Evolutionary conservation across 768 basidiomycete species (phyloP), one percentile per base, ranked within the genome.

Genomic region (Psilocybe tampanensis): DNA sequence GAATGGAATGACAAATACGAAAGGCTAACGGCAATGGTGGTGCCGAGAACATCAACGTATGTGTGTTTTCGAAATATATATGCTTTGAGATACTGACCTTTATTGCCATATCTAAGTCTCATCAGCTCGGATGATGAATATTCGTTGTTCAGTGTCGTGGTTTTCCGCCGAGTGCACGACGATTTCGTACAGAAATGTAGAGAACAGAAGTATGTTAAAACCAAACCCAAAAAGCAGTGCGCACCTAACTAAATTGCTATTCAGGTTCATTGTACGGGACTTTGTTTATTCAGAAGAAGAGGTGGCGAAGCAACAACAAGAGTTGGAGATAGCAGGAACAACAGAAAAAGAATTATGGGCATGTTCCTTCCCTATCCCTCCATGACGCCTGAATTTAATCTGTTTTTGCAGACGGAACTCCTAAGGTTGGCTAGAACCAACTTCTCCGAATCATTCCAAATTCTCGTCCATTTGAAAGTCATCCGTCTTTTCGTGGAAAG

Each of bases 321-420:
- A 96, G 49, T 75, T 97, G 12, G 84, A 86, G 29, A 78, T 78
- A n/a, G 86, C 94, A 2, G 87, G 88, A 61, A 80, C 82, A 7
- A 92, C 94, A 24, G 97, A 98, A 80, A 94, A 92, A 73, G 96
- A 99, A 67, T 86, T 97, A 47, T 98, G 97, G 97, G 95, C 96
- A 67, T 62, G 86, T 72, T 36, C 11, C 24, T 43, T 34, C 24
- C 24, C 23, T 43, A n/a, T 17, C 9, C 19, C 22, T 15, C 2
- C 22, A 24, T 34, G 17, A 19, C 17, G 15, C 54, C 21, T 55
- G 36, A 29, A 41, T 19, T 19, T 29, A 4, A 29, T 29, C 29
- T 4, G 29, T 29, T 29, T 15, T n/a, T 19, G 41, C 64, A 98
- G 95, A 92, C 94, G 23, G 96, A 99, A 63, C 82, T 99, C 0